Evolutionary conservation across 257 asterid genomes (phyloP).

Genomic region (Scutellaria galericulata): DNA sequence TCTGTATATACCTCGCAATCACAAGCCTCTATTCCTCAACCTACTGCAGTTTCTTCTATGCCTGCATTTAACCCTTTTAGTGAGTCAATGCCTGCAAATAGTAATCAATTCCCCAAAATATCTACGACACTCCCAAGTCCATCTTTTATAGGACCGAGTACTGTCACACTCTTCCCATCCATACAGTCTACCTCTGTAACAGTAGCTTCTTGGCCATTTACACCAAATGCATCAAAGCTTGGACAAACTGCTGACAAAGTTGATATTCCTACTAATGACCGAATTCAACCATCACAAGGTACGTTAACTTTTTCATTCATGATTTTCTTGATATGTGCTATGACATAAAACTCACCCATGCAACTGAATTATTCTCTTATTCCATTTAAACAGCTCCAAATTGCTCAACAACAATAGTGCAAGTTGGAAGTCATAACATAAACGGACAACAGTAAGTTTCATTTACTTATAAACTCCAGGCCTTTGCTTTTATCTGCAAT

Average conservation of each 20-base stretch:
- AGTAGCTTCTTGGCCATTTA: slow-evolving; percentile 30
- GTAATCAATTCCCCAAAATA: neutral
- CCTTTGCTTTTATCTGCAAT: neutral
- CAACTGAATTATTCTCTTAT: neutral
- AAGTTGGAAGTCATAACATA: slow-evolving; percentile 24
- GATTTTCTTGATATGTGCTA: neutral
- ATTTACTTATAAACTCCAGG: neutral
- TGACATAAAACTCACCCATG: slow-evolving; percentile 4
- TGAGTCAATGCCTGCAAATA: slow-evolving; percentile 5
- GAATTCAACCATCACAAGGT: slow-evolving; percentile 31
- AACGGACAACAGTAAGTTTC: slow-evolving; percentile 36
- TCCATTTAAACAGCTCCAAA: slow-evolving; percentile 24
- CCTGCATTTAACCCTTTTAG: slow-evolving; percentile 22
- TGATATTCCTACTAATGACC: slow-evolving; percentile 1
- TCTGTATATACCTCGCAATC: slow-evolving; percentile 12
- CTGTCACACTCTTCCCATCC: slow-evolving; percentile 24
- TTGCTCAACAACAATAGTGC: slow-evolving; percentile 13
- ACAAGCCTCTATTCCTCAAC: slow-evolving; percentile 23
- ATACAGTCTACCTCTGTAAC: slow-evolving; percentile 27
- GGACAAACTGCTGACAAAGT: slow-evolving; percentile 17
- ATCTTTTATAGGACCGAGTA: slow-evolving; percentile 2
- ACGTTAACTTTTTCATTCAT: neutral
- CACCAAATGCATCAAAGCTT: slow-evolving; percentile 19
- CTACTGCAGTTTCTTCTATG: slow-evolving; percentile 11
- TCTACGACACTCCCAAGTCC: neutral